Percentiles rank a stretch among this genome's conserved stretches.
These are phyloP conservation scores for Yamagishiella unicocca DNA, from an alignment of 139 green algal species.

Conservation along the genomic window DNA sequence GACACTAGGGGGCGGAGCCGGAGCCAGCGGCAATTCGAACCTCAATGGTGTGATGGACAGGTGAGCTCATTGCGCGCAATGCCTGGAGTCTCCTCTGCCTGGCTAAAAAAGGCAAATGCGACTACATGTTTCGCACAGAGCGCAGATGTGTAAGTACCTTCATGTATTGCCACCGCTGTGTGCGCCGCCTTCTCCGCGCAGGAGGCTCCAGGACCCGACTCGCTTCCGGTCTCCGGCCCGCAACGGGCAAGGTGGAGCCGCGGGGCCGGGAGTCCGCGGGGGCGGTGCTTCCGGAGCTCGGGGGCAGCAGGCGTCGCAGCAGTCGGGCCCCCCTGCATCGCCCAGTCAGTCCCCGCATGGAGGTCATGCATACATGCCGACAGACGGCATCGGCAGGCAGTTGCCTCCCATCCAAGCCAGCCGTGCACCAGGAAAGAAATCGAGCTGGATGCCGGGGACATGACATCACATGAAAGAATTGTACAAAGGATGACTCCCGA, in stretches of 20 bases:
- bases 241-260: neutral
- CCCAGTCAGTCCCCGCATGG: neutral
- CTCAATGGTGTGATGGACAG: neutral
- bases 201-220: neutral
- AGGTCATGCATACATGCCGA: neutral
- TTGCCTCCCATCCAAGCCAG: constrained; percentile 18
- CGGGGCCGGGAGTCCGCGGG: neutral
- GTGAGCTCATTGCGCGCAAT: neutral
- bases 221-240: constrained; percentile 21
- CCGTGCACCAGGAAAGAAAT: neutral
- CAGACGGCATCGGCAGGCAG: constrained; percentile 1
- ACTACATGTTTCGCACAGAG: neutral
- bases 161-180: neutral
- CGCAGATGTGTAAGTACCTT: neutral
- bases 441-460: constrained; percentile 1
- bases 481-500: too few relatives aligned
- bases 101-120: neutral
- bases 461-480: too few relatives aligned
- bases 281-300: neutral
- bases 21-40: neutral
- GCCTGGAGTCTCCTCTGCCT: neutral
- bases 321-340: neutral
- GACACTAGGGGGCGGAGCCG: neutral
- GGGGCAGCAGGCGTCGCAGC: neutral
- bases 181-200: neutral